Evolutionary conservation across 768 basidiomycete genomes (phyloP).

Genomic region (Tephrocybe rancida): DNA sequence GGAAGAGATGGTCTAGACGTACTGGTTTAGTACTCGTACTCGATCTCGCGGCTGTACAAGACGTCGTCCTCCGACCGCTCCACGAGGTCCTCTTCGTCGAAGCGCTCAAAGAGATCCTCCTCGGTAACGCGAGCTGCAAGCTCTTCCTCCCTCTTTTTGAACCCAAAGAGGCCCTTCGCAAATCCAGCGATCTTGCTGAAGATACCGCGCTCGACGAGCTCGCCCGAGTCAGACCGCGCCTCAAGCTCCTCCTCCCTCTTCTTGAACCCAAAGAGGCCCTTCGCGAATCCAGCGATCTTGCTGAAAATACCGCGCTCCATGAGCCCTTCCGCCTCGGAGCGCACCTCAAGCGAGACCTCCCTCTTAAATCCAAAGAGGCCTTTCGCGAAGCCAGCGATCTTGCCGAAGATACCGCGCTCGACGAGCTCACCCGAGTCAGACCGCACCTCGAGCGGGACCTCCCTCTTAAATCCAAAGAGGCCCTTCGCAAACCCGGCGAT

Average conservation of each 20-base stretch:
- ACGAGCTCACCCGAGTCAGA: background rate
- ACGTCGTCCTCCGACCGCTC: background rate
- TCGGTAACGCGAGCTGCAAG: background rate
- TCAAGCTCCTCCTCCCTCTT: background rate
- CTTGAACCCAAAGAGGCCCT: background rate
- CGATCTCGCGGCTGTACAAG: conserved; percentile 2
- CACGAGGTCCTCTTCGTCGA: conserved; percentile 2
- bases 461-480: background rate
- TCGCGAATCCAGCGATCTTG: conserved; percentile 1
- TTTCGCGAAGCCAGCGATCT: background rate
- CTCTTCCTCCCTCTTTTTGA: background rate
- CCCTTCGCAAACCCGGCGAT: background rate
- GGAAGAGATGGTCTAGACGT: background rate
- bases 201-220: background rate
- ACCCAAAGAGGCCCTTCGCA: background rate
- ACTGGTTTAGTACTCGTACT: conserved; percentile 1
- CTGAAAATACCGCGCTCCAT: background rate
- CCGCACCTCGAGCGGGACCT: background rate
- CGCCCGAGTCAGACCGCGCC: background rate
- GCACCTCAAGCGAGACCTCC: background rate
- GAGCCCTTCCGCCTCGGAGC: background rate
- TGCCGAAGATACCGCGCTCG: background rate
- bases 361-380: background rate
- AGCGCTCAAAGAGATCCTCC: conserved; percentile 5
- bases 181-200: conserved; percentile 2